Conservation (phyloP, 2,329 filamentous ascomycete species). For the Monascus ruber region DNA sequence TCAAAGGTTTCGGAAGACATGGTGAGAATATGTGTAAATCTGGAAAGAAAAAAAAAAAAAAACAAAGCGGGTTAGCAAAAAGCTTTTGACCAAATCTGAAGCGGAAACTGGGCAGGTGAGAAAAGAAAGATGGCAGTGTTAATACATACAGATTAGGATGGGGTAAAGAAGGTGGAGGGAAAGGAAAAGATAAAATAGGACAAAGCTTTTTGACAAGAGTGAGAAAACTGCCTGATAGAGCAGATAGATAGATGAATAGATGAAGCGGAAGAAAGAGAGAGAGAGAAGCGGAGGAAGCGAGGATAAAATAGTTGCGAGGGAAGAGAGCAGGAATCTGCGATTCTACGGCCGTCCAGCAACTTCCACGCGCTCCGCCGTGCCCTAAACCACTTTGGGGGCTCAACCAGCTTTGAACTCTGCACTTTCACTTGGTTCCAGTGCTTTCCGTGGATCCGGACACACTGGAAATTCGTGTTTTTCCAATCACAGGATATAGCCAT, state of each 20-base stretch:
- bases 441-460: conserved; percentile 2
- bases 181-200: not conserved
- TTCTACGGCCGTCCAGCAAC: conserved; percentile 30
- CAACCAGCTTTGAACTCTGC: not conserved
- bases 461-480: not conserved
- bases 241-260: conserved; percentile 1
- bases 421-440: conserved; percentile 4
- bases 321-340: conserved; percentile 17
- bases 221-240: conserved; percentile 4
- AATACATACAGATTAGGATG: conserved; percentile 1
- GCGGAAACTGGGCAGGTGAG: no score
- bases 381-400: conserved; percentile 1
- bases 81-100: no score
- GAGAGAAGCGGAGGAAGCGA: conserved; percentile 9
- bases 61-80: not conserved
- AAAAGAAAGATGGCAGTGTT: not conserved
- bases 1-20: conserved; percentile 94
- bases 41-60: not conserved
- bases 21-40: conserved; percentile 28
- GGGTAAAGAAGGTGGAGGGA: conserved; percentile 1
- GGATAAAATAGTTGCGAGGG: conserved; percentile 6
- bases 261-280: conserved; percentile 3
- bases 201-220: conserved; percentile 4
- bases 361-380: conserved; percentile 18
- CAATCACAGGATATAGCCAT: no score